Conservation (phyloP, 768 basidiomycete species). For the Leccinum rimulosum region DNA sequence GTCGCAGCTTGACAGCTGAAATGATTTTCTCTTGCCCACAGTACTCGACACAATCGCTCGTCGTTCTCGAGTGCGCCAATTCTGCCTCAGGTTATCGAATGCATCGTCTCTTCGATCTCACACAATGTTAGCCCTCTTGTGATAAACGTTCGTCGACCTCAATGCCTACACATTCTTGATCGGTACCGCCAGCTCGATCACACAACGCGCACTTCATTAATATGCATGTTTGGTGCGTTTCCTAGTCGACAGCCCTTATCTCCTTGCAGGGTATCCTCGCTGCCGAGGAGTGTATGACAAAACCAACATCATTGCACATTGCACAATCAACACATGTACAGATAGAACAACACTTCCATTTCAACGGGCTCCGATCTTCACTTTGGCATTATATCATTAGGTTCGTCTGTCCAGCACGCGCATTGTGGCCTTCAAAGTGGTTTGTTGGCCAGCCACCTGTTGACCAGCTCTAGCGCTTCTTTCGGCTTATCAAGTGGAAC, state of each 20-base stretch:
- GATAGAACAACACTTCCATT: not conserved
- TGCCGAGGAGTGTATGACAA: not conserved
- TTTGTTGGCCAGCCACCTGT: conserved; percentile 39
- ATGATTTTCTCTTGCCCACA: not conserved
- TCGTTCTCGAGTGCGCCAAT: conserved; percentile 1
- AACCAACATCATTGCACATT: conserved; percentile 5
- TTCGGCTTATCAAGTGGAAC: conserved; percentile 59
- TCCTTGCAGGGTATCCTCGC: not conserved
- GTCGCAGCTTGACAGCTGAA: not conserved
- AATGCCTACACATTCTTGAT: conserved; percentile 9
- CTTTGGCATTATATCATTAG: not conserved
- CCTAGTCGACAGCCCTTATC: not conserved
- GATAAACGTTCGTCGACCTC: not conserved
- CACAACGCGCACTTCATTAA: not conserved
- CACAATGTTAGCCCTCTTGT: not conserved
- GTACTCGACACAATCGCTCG: not conserved
- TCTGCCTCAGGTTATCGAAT: conserved; percentile 1
- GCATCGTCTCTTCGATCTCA: not conserved
- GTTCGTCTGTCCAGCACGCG: not conserved
- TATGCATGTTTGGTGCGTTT: not conserved
- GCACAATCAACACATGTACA: not conserved
- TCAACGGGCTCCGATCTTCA: not conserved
- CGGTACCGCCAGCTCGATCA: not conserved
- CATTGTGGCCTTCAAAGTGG: conserved; percentile 6
- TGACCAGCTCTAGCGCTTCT: conserved; percentile 46